These are phyloP conservation scores for Alisma plantagoaquatica DNA, from an alignment of 106 monocot genomes.

Conservation along the genomic window DNA sequence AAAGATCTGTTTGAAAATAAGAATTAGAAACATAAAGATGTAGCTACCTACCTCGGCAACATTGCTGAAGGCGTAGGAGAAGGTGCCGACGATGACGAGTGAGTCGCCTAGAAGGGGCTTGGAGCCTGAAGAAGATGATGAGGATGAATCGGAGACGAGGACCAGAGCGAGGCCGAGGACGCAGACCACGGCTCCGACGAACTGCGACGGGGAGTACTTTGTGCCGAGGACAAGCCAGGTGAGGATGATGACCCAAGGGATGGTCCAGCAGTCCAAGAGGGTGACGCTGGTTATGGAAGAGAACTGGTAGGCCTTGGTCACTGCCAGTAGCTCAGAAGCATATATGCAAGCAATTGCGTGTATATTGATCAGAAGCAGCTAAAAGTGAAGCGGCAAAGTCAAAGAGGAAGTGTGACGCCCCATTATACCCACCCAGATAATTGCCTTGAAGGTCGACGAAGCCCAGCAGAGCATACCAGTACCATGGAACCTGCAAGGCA, in stretches of 20 bases:
- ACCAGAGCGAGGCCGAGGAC: conserved; percentile 45
- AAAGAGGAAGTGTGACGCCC: too few species aligned
- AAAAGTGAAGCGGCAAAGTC: too few species aligned
- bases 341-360: too few species aligned
- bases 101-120: conserved; percentile 36
- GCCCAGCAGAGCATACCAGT: too few species aligned
- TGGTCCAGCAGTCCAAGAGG: conserved; percentile 44
- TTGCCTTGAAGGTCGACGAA: too few species aligned
- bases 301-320: conserved; percentile 46
- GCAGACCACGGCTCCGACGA: conserved; percentile 30
- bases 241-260: conserved; percentile 51
- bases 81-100: conserved; percentile 35
- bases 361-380: too few species aligned
- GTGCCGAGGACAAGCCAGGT: conserved; percentile 32
- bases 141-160: conserved; percentile 40
- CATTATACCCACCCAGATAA: too few species aligned
- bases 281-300: conserved; percentile 59
- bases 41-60: conserved; percentile 31
- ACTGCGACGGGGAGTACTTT: conserved; percentile 31
- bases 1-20: too few species aligned
- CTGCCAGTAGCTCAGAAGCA: too few species aligned
- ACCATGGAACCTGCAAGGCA: too few species aligned
- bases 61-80: conserved; percentile 47
- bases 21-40: too few species aligned
- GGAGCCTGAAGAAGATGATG: too few species aligned